Evolutionary conservation across 176 grass and related monocot species (phyloP).

Genomic region (Thalia dealbata): DNA sequence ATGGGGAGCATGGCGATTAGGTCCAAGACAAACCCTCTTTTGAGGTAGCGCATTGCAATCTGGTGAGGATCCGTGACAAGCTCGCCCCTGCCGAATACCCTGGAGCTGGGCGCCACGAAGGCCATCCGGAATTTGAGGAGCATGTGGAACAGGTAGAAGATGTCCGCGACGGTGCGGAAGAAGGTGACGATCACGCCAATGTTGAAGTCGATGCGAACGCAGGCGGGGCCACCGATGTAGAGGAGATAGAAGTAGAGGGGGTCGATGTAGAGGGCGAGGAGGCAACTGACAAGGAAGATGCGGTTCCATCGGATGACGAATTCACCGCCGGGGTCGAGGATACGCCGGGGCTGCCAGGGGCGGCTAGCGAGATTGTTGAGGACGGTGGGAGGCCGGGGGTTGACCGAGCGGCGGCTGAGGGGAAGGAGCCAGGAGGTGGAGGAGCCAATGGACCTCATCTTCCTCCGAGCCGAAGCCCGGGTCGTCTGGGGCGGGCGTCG

Average conservation of each 20-base stretch:
- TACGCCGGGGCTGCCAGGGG: slow-evolving; percentile 57
- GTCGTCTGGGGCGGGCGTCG: neutral
- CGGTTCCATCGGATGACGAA: slow-evolving; percentile 72
- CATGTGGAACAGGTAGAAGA: slow-evolving; percentile 78
- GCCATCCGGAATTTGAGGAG: slow-evolving; percentile 92
- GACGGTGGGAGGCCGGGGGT: neutral
- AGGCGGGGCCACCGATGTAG: slow-evolving; percentile 29
- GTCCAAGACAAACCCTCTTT: slow-evolving; percentile 87
- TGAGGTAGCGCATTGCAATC: slow-evolving; percentile 79
- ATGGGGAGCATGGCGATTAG: slow-evolving; percentile 78
- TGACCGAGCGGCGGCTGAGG: neutral
- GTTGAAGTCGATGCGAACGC: slow-evolving; percentile 49
- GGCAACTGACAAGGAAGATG: slow-evolving; percentile 66
- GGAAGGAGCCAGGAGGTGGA: neutral
- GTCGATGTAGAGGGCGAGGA: slow-evolving; percentile 73
- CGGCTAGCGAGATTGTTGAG: slow-evolving; percentile 4
- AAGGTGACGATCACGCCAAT: slow-evolving; percentile 52
- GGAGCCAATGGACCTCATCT: slow-evolving; percentile 4
- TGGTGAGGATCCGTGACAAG: slow-evolving; percentile 76
- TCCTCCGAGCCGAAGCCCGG: slow-evolving; percentile 2
- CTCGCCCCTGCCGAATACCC: slow-evolving; percentile 75
- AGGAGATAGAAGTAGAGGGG: slow-evolving; percentile 97
- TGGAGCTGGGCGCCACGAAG: slow-evolving; percentile 68
- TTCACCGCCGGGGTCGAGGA: slow-evolving; percentile 87
- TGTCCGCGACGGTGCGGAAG: slow-evolving; percentile 54